Percentiles rank a stretch among this genome's conserved stretches.
Evolutionary conservation across 345 rosid species (phyloP).

Genomic region (Eucalyptus regnans): DNA sequence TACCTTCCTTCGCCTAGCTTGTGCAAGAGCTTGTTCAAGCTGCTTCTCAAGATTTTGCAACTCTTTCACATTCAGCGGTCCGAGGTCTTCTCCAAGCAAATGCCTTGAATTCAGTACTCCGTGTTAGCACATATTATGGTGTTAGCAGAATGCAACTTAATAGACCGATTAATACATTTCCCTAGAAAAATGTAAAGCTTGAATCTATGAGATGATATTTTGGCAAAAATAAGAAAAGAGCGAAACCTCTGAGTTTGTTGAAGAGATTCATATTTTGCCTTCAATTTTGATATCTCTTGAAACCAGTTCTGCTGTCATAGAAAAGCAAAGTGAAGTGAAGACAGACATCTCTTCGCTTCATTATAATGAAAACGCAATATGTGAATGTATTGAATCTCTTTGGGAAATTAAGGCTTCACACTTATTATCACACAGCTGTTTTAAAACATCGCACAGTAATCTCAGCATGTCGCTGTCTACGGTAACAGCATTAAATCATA

Average conservation of each 20-base stretch:
- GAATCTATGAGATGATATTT: neutral
- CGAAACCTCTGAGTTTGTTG: slow-evolving; percentile 70
- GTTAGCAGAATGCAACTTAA: neutral
- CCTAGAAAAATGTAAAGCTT: neutral
- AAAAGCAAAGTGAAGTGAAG: neutral
- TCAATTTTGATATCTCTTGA: slow-evolving; percentile 65
- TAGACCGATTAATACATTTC: neutral
- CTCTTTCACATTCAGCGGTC: slow-evolving; percentile 61
- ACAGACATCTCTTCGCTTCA: neutral
- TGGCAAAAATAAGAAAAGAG: neutral
- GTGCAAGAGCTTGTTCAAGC: slow-evolving; percentile 65
- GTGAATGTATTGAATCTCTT: neutral
- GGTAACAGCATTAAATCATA: neutral
- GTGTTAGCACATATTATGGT: neutral
- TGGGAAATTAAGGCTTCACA: neutral
- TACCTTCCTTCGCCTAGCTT: slow-evolving; percentile 79
- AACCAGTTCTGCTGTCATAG: slow-evolving; percentile 41
- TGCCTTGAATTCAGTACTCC: slow-evolving; percentile 14
- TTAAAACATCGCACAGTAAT: neutral
- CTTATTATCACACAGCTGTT: neutral
- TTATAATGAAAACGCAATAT: neutral
- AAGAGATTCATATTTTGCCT: slow-evolving; percentile 69
- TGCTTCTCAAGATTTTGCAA: slow-evolving; percentile 71
- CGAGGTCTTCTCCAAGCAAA: slow-evolving; percentile 90
- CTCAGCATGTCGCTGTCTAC: neutral